Base-by-base conservation (phyloP, 176 grass and related monocot species). In the Triticum dicoccoides region DNA sequence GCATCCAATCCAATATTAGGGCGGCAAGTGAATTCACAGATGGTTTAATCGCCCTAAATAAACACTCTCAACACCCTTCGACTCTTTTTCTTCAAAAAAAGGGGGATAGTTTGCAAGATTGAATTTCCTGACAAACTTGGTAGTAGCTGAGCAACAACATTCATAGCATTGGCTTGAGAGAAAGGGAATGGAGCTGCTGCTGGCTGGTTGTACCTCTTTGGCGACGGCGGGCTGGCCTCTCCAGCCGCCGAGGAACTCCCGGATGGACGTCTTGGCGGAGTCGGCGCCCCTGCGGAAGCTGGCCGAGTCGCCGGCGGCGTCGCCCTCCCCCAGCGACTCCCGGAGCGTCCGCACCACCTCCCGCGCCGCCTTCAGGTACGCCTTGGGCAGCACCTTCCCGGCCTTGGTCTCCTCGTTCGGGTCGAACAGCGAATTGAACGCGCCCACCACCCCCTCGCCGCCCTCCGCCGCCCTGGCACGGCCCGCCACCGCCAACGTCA, bases 341-440 rank as follows among this genome's bases (percentile, higher is more conserved):
- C 94, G 87, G 45, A 99, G 92, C 65, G 90, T 99, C 82, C 91
- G 89, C 76, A 99, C 94, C 45, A 99, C 94, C 74, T 94, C 92
- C 91, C 92, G 94, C n/a, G 90, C 92, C 61, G 89, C 82, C 90
- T 96, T 96, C 58, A 99, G 82, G 89, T 96, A 99, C n/a, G 87
- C 92, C 92, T 94, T 96, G 58, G 94, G 94, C 62, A 96, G 76
- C 76, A 91, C 78, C 66, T 94, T 99, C 11, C 97, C 97, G 11
- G 80, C 83, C 85, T 91, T 96, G 69, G 97, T 94, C 83, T 90
- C 92, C 81, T 94, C 97, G 67, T 93, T 89, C 20, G 92, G 89
- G 81, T 99, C 97, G 39, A 99, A 96, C 71, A 94, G 83, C 29
- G 92, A 91, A 82, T 91, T 99, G 79, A 99, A 91, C 20, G 85